Evolutionary conservation across 192 early-diverging fungal species (phyloP).

Genomic region (Linnemannia zychae): DNA sequence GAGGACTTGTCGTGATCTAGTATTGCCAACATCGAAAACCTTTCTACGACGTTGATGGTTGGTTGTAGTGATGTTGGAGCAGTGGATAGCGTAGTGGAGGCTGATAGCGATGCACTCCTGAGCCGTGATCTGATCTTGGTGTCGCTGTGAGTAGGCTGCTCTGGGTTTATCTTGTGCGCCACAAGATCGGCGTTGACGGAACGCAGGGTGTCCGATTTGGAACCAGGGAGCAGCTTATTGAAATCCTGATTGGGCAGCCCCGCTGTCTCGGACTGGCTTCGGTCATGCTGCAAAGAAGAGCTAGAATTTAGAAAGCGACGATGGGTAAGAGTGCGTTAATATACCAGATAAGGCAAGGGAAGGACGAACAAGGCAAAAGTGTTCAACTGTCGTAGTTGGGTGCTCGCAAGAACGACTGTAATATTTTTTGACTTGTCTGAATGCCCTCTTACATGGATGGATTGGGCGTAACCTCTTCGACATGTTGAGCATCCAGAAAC

Average conservation of each 20-base stretch:
- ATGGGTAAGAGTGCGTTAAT: background rate
- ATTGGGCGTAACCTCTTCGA: constrained; percentile 3
- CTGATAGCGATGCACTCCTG: background rate
- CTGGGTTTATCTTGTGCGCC: background rate
- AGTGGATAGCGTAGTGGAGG: background rate
- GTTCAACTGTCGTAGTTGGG: too few relatives aligned
- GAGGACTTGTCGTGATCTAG: background rate
- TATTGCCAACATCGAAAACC: background rate
- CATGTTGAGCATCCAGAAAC: constrained; percentile 17
- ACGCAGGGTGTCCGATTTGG: background rate
- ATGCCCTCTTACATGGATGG: constrained; percentile 3
- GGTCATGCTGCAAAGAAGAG: background rate
- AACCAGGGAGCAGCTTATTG: background rate
- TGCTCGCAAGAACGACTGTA: background rate
- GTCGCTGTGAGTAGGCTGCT: background rate
- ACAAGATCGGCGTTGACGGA: background rate
- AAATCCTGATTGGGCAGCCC: background rate
- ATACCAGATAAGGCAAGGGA: background rate
- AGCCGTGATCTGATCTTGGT: too few relatives aligned
- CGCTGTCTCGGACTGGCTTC: background rate
- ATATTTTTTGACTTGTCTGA: background rate
- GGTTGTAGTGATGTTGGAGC: background rate
- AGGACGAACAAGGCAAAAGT: too few relatives aligned
- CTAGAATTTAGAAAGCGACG: background rate
- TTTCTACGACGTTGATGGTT: background rate